A percentile compares a stretch with the other conserved stretches of the same genome.
Evolutionary conservation across 1,284 basidiomycete genomes (phyloP).

Genomic region (Fomitopsis betulina): DNA sequence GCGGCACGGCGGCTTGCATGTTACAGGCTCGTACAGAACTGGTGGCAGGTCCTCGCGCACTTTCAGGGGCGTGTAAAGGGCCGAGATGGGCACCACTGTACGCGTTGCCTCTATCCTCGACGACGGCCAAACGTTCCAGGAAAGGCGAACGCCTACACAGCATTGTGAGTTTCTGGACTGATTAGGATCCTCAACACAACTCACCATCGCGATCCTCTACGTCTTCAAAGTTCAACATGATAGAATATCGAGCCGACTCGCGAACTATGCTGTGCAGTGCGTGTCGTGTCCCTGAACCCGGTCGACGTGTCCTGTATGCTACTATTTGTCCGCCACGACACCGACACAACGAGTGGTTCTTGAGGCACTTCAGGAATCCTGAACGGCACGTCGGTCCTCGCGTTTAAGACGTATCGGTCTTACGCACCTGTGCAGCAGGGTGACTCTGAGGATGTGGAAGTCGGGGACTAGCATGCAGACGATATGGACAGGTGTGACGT

Average conservation of each 20-base stretch:
- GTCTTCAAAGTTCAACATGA: constrained; percentile 50
- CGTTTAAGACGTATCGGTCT: neutral
- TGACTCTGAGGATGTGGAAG: neutral
- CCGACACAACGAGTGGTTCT: neutral
- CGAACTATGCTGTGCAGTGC: neutral
- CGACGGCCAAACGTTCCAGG: constrained; percentile 99
- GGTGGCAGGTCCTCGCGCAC: constrained; percentile 93
- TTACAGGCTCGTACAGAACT: constrained; percentile 97
- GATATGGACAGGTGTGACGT: neutral
- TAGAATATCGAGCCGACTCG: neutral
- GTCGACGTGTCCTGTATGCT: constrained; percentile 8
- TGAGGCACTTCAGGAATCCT: neutral
- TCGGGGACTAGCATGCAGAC: neutral
- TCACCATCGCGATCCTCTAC: constrained; percentile 62
- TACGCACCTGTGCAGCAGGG: neutral
- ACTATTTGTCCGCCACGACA: constrained; percentile 3
- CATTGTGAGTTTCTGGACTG: neutral
- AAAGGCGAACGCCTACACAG: constrained; percentile 75
- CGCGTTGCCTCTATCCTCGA: constrained; percentile 96
- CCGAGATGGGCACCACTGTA: constrained; percentile 96
- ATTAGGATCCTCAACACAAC: constrained; percentile 10
- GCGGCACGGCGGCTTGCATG: constrained; percentile 96
- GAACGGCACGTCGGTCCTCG: neutral
- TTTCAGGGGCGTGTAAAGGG: constrained; percentile 97
- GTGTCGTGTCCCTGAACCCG: neutral